Conservation (phyloP, 2,329 filamentous ascomycete species). For the Taxawa tesnikishii region DNA sequence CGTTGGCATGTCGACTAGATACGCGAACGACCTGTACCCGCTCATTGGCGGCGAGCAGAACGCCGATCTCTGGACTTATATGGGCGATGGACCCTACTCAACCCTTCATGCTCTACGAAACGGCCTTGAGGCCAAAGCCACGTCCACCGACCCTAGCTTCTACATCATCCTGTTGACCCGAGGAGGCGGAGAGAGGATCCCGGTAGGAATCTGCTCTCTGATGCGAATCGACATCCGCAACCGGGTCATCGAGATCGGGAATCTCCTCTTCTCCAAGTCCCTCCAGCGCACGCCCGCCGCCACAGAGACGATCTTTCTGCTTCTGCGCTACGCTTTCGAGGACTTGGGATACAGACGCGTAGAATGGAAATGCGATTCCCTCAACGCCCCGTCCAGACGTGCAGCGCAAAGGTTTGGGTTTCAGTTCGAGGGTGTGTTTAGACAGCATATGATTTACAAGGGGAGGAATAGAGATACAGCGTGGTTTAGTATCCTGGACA, state of each 20-base stretch:
- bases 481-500: slow-evolving; percentile 47
- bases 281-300: slow-evolving; percentile 44
- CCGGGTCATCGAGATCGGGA: slow-evolving; percentile 44
- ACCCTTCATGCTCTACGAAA: slow-evolving; percentile 10
- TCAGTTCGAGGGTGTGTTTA: slow-evolving; percentile 45
- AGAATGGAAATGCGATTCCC: slow-evolving; percentile 53
- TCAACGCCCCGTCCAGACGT: slow-evolving; percentile 41
- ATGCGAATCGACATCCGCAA: slow-evolving; percentile 37
- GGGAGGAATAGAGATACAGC: slow-evolving; percentile 46
- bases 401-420: slow-evolving; percentile 49
- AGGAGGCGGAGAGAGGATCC: slow-evolving; percentile 17
- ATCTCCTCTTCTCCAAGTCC: slow-evolving; percentile 36
- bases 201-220: slow-evolving; percentile 28
- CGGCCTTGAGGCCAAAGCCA: slow-evolving; percentile 15
- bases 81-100: slow-evolving; percentile 24
- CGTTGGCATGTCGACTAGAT: slow-evolving; percentile 3
- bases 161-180: slow-evolving; percentile 29
- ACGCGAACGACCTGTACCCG: slow-evolving; percentile 9
- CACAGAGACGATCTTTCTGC: slow-evolving; percentile 46
- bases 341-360: slow-evolving; percentile 42
- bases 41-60: slow-evolving; percentile 7
- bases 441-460: slow-evolving; percentile 49
- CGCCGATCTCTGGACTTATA: slow-evolving; percentile 29
- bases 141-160: slow-evolving; percentile 25
- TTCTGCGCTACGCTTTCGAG: slow-evolving; percentile 43